Percentiles rank a stretch among this genome's conserved stretches.
phyloP scores from a whole-genome alignment of 1,284 basidiomycete species.

The Sanghuangporus baumii region DNA sequence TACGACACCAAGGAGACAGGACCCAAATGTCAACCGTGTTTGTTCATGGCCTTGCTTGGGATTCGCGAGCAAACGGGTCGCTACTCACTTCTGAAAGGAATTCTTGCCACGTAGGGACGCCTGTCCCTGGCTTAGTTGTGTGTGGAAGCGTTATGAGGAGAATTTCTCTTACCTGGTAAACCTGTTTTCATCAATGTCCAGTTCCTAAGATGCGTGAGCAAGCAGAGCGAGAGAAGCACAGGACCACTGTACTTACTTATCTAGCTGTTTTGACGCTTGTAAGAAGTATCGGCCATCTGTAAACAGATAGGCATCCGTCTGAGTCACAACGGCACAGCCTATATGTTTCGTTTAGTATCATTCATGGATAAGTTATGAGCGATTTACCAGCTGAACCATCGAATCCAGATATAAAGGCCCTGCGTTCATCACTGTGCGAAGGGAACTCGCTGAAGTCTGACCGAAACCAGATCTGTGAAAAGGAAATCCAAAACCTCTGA shows the following conservation, averaged over 20 bases:
- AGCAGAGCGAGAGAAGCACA: not conserved
- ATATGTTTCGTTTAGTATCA: not conserved
- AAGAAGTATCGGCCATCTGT: conserved; percentile 95
- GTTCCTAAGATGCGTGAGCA: conserved; percentile 43
- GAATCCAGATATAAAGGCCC: conserved; percentile 89
- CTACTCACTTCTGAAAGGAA: conserved; percentile 67
- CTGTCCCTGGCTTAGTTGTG: conserved; percentile 29
- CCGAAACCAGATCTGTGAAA: not conserved
- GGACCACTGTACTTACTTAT: conserved; percentile 44
- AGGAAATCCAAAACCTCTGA: not conserved
- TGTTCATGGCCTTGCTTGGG: not conserved
- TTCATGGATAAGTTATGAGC: conserved; percentile 17
- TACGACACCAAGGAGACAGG: not conserved
- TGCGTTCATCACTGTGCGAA: conserved; percentile 76
- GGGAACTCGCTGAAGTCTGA: conserved; percentile 89
- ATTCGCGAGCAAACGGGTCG: not conserved
- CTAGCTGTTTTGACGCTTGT: conserved; percentile 88
- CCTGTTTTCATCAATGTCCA: conserved; percentile 95
- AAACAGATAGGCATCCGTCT: conserved; percentile 70
- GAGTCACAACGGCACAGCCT: conserved; percentile 81
- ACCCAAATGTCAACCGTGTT: too few relatives aligned
- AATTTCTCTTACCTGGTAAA: conserved; percentile 46
- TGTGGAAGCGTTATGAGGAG: conserved; percentile 4
- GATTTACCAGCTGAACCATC: conserved; percentile 80
- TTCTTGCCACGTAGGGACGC: conserved; percentile 88